These are phyloP conservation scores for Pichia sp. DNA, from an alignment of 1,139 yeast species.

Conservation along the genomic window DNA sequence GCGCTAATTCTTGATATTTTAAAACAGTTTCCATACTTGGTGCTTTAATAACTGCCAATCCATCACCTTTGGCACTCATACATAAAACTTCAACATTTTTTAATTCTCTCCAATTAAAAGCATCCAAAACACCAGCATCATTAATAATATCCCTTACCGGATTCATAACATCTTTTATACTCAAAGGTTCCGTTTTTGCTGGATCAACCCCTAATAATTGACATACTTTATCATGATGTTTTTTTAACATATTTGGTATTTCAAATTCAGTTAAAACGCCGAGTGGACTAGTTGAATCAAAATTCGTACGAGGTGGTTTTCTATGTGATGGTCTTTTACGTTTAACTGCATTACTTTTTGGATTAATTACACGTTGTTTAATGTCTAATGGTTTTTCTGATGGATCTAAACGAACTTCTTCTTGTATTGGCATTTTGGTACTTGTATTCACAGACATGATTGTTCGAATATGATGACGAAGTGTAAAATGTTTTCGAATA, in stretches of 20 bases:
- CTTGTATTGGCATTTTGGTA: not conserved
- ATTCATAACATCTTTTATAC: conserved; percentile 46
- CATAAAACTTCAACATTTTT: conserved; percentile 50
- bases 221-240: conserved; percentile 24
- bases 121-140: conserved; percentile 43
- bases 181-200: conserved; percentile 27
- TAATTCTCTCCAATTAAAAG: conserved; percentile 53
- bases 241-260: conserved; percentile 52
- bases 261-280: conserved; percentile 71
- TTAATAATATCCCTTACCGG: conserved; percentile 64
- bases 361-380: conserved; percentile 4
- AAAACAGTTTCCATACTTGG: conserved; percentile 32
- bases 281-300: conserved; percentile 72
- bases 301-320: conserved; percentile 41
- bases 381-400: not conserved
- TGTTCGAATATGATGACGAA: not conserved
- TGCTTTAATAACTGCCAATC: conserved; percentile 55
- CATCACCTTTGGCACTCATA: conserved; percentile 76
- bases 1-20: conserved; percentile 12
- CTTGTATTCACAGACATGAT: not conserved
- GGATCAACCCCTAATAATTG: conserved; percentile 11
- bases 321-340: conserved; percentile 30
- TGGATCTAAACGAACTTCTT: not conserved
- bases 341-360: conserved; percentile 14
- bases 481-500: too few species aligned